Base-by-base conservation (phyloP, 495 filamentous ascomycete species). In the Penicillium manginii region DNA sequence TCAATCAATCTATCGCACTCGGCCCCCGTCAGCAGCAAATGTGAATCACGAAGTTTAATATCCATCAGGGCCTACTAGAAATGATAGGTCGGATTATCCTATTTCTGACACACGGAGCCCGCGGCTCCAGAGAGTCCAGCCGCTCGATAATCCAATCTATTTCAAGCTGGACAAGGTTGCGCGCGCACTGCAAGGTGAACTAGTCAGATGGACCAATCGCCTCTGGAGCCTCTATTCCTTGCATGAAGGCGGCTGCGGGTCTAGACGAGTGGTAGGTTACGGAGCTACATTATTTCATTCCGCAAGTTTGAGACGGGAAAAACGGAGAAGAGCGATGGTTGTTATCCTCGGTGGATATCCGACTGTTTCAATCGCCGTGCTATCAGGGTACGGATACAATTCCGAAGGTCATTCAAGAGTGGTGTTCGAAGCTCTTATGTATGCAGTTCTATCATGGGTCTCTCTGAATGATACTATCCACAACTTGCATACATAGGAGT, bases 191-290 rank as follows among this genome's bases (percentile, higher is more conserved):
- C 35, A 37, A 53, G 22, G 22, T 54, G 17, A 55, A 52, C 48
- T 56, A 35, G 50, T 32, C 19, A 49, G 59, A 59, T 61, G 57
- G 59, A 47, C 67, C 67, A 67, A 69, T 69, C 54, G 64, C 50
- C 58, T 60, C 57, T 64, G 51, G 50, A 52, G 57, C 50, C 59
- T 64, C 48, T 54, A 66, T 60, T 65, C 61, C 67, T 70, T 70
- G 60, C 67, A 65, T 66, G 46, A 59, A 47, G 39, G 51, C 29
- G 31, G 40, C 51, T 55, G 48, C 50, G 32, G 43, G 45, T 47
- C 39, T 48, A 40, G 58, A 23, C 15, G 22, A n/a, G 19, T 23
- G 15, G 10, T 43, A 7, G 1, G 23, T 26, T 26, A 26, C 23
- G 23, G 23, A 26, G 26, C 9, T 29, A 29, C 26, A 29, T 29